Percentiles rank a stretch among this genome's conserved stretches.
phyloP scores from a whole-genome alignment of 2,329 filamentous ascomycete species.

The Cladosporium sp. region DNA sequence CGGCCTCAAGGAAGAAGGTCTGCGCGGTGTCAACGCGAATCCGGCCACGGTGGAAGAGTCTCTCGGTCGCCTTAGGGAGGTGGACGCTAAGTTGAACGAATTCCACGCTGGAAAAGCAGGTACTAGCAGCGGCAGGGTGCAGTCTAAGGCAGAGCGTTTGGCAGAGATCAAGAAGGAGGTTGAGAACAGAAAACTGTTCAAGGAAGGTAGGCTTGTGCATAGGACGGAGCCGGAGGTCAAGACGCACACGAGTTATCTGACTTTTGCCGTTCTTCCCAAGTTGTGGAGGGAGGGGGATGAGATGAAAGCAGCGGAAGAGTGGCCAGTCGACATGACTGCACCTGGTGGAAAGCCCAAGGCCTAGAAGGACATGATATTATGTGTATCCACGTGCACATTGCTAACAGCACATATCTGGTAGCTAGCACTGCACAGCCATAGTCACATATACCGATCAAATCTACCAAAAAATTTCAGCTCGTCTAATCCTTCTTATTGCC shows the following conservation, averaged over 20 bases:
- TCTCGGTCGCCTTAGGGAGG: conserved; percentile 63
- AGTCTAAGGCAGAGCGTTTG: conserved; percentile 26
- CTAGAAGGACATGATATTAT: neutral
- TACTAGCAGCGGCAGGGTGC: conserved; percentile 22
- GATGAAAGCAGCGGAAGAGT: neutral
- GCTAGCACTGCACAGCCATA: no score
- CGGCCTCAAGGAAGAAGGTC: conserved; percentile 64
- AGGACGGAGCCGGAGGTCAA: conserved; percentile 84
- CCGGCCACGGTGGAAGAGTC: conserved; percentile 77
- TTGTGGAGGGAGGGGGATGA: conserved; percentile 79
- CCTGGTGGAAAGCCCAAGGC: conserved; percentile 1
- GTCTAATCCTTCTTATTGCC: no score
- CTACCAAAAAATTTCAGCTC: no score
- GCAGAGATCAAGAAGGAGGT: conserved; percentile 32
- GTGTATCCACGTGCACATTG: neutral
- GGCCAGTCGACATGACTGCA: conserved; percentile 4
- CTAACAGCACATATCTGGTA: no score
- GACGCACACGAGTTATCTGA: conserved; percentile 94
- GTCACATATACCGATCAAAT: no score
- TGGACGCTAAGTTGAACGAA: conserved; percentile 64
- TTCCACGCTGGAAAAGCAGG: conserved; percentile 49
- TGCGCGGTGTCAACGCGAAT: conserved; percentile 61
- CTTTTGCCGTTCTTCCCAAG: conserved; percentile 84
- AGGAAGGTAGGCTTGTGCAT: conserved; percentile 73
- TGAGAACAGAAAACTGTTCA: conserved; percentile 55